Base-by-base conservation (phyloP, 2,329 filamentous ascomycete species). In the Sordariomycetes sp. region DNA sequence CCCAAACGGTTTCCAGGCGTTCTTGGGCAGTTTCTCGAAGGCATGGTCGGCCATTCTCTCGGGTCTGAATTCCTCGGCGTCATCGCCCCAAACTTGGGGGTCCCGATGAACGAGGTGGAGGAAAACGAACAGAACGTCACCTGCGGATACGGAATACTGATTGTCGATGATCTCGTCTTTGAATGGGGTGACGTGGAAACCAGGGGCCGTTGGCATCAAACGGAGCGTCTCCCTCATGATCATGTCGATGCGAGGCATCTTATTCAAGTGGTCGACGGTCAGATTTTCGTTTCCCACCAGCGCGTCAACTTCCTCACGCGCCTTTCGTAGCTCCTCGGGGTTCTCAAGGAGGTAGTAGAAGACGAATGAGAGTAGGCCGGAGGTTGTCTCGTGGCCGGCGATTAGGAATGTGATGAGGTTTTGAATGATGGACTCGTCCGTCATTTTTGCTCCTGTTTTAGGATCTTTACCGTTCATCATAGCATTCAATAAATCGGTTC, bases 361-460 rank as follows among this genome's bases (percentile, higher is more conserved):
- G 9, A 18, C 12, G 20, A 24, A 33, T 15, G 18, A 24, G 16
- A 82, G 51, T 6, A 78, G 54, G 5, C 76, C 76, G 4, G 71
- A 70, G 0, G 79, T 77, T 0, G 79, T 84, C 42, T 83, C 79
- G 44, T 82, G 78, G 4, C 76, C 47, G 32, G 75, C 75, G 42
- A 78, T 72, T 12, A 83, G 54, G 44, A 83, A 82, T 0, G 78
- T 82, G 35, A 79, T 72, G 58, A 84, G 70, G 42, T 85, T 82
- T 47, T 79, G 66, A 18, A 72, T 64, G 42, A 83, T 79, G 21
- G 63, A 68, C 4, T 66, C 57, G 40, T 81, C 72, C 1, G 59
- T 66, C 50, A 85, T 61, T 6, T 64, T 64, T 42, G 75, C 59
- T 9, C 79, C 77, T 4, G 79, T 82, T 55, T 74, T 70, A 3